phyloP scores from a whole-genome alignment of 306 rosid genomes.

The Cicer cuneatum region DNA sequence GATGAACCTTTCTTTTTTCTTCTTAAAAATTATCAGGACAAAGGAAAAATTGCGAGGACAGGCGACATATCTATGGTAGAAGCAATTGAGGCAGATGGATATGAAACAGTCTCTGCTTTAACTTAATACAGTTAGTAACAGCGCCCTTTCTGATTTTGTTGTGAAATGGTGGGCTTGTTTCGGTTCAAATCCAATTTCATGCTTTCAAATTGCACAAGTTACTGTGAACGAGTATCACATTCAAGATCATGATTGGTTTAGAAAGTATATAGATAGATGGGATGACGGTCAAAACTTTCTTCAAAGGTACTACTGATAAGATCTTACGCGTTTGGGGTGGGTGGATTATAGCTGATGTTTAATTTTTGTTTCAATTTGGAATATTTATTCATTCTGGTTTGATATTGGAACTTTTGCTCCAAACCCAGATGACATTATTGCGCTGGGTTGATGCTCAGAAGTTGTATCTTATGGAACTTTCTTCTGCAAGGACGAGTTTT shows the following conservation, averaged over 20 bases:
- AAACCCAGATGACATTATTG: constrained; percentile 22
- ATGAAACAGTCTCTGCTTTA: constrained; percentile 63
- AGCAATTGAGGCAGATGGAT: constrained; percentile 79
- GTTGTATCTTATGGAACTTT: constrained; percentile 26
- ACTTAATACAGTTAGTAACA: constrained; percentile 44
- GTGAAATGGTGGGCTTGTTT: constrained; percentile 27
- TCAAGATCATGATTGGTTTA: constrained; percentile 20
- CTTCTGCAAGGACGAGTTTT: constrained; percentile 25
- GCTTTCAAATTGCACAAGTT: constrained; percentile 24
- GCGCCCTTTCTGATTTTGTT: constrained; percentile 41
- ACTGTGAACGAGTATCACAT: constrained; percentile 11
- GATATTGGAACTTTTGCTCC: constrained; percentile 35
- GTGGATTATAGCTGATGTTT: not conserved
- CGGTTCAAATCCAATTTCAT: constrained; percentile 37
- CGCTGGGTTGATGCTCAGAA: constrained; percentile 13
- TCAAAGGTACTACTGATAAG: constrained; percentile 8
- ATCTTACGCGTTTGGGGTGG: not conserved
- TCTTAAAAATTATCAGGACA: constrained; percentile 56
- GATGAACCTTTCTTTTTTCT: constrained; percentile 5
- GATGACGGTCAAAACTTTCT: constrained; percentile 9
- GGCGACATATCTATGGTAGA: constrained; percentile 81
- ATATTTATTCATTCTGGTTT: constrained; percentile 25
- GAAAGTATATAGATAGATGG: constrained; percentile 13
- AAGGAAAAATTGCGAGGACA: constrained; percentile 77
- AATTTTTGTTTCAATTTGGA: constrained; percentile 25